Percentiles rank a stretch among this genome's conserved stretches.
Evolutionary conservation across 192 early-diverging fungal species (phyloP).

Genomic region (Coemansia sp.): DNA sequence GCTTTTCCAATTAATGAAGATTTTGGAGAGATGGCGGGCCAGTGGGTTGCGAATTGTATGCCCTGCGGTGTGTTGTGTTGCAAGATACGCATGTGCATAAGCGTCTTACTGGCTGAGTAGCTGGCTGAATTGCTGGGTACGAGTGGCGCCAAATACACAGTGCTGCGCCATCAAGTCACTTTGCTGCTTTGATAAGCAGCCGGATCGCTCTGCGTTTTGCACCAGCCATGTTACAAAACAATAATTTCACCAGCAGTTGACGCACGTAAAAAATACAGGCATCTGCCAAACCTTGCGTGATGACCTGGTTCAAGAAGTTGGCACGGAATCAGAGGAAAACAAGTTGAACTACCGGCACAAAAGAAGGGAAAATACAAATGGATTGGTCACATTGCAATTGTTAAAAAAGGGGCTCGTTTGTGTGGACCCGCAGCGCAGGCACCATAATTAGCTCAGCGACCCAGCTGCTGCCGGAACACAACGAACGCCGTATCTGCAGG

Average conservation of each 20-base stretch:
- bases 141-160: background rate
- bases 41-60: background rate
- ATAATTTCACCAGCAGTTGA: background rate
- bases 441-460: background rate
- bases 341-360: background rate
- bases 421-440: constrained; percentile 5
- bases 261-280: background rate
- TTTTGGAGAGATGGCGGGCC: no score
- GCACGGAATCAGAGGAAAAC: background rate
- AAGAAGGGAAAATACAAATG: background rate
- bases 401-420: background rate
- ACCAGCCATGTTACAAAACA: background rate
- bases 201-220: background rate
- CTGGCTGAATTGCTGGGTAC: background rate
- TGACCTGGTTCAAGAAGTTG: background rate
- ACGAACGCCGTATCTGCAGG: background rate
- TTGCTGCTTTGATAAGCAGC: background rate
- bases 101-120: background rate
- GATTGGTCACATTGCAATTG: background rate
- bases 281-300: background rate
- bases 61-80: background rate
- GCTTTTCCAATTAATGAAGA: background rate
- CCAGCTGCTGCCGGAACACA: background rate
- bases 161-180: background rate
- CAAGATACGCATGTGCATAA: background rate